Evolutionary conservation across 2,329 filamentous ascomycete species (phyloP).

Genomic region (Bertia moriformis): DNA sequence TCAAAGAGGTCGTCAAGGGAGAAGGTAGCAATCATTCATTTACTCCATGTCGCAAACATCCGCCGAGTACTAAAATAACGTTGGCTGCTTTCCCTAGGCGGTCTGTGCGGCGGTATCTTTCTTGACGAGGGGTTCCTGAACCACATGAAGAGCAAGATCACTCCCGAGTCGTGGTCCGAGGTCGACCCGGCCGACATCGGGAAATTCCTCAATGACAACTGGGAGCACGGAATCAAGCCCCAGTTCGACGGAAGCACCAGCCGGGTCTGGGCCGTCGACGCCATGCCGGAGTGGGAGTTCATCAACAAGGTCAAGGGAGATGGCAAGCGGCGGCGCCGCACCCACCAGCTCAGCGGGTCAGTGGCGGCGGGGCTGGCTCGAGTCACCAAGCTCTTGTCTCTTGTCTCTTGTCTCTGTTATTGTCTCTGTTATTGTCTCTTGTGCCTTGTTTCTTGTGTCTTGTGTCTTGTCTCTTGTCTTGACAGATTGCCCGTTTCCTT

Average conservation of each 20-base stretch:
- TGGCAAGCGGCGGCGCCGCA: neutral
- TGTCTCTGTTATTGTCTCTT: too few species aligned
- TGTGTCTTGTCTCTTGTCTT: too few species aligned
- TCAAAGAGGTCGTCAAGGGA: slow-evolving; percentile 21
- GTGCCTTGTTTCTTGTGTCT: too few species aligned
- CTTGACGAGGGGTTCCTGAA: slow-evolving; percentile 20
- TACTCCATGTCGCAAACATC: too few species aligned
- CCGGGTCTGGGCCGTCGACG: slow-evolving; percentile 5
- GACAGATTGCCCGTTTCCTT: too few species aligned
- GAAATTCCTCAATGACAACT: slow-evolving; percentile 6
- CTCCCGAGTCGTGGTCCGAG: neutral
- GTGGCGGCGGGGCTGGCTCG: slow-evolving; percentile 2
- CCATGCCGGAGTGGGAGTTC: too few species aligned
- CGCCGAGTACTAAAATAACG: slow-evolving; percentile 3
- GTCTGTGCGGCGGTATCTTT: slow-evolving; percentile 22
- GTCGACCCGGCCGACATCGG: slow-evolving; percentile 1
- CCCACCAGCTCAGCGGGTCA: too few species aligned
- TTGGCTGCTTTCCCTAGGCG: slow-evolving; percentile 14
- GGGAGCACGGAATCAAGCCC: slow-evolving; percentile 11
- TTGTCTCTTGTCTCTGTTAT: too few species aligned
- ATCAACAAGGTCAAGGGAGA: neutral
- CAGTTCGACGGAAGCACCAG: slow-evolving; percentile 5
- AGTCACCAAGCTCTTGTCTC: too few species aligned
- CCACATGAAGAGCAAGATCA: slow-evolving; percentile 11
- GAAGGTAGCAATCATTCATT: too few species aligned